Evolutionary conservation across 345 rosid species (phyloP).

Genomic region (Conringia planisiliqua): DNA sequence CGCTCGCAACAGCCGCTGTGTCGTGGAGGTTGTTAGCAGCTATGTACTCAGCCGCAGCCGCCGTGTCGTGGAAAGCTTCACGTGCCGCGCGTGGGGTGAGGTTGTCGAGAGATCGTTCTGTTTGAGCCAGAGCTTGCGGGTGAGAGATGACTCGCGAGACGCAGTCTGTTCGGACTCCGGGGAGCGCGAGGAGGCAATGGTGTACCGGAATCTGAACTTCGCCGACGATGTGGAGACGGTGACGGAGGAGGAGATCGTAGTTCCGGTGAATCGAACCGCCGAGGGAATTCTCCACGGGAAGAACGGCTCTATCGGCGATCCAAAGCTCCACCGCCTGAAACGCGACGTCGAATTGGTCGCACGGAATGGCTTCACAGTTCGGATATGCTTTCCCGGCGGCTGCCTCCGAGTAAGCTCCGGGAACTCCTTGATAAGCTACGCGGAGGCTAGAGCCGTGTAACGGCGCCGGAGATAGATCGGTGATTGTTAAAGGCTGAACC

Average conservation of each 20-base stretch:
- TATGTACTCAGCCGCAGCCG: constrained; percentile 86
- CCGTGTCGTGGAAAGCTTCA: constrained; percentile 92
- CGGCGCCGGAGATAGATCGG: constrained; percentile 84
- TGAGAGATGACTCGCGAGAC: constrained; percentile 84
- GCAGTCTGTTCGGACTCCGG: constrained; percentile 63
- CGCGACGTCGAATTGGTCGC: constrained; percentile 95
- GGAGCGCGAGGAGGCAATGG: constrained; percentile 92
- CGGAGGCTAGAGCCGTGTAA: constrained; percentile 81
- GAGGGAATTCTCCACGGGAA: constrained; percentile 87
- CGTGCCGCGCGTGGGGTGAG: constrained; percentile 73
- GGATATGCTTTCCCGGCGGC: constrained; percentile 98
- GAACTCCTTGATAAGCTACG: constrained; percentile 96
- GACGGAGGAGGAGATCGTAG: constrained; percentile 93
- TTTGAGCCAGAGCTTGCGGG: constrained; percentile 90
- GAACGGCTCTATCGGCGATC: constrained; percentile 93
- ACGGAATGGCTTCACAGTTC: constrained; percentile 87
- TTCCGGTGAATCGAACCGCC: constrained; percentile 96
- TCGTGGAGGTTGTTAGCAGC: constrained; percentile 67
- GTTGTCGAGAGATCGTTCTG: constrained; percentile 67
- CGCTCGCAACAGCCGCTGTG: constrained; percentile 88
- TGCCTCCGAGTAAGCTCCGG: constrained; percentile 96
- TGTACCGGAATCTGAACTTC: constrained; percentile 96
- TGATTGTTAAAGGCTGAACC: constrained; percentile 58
- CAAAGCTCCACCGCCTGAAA: constrained; percentile 96
- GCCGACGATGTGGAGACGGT: constrained; percentile 92